Evolutionary conservation across 202 grass and related monocot species (phyloP).

Genomic region (Elaeis oleifera): DNA sequence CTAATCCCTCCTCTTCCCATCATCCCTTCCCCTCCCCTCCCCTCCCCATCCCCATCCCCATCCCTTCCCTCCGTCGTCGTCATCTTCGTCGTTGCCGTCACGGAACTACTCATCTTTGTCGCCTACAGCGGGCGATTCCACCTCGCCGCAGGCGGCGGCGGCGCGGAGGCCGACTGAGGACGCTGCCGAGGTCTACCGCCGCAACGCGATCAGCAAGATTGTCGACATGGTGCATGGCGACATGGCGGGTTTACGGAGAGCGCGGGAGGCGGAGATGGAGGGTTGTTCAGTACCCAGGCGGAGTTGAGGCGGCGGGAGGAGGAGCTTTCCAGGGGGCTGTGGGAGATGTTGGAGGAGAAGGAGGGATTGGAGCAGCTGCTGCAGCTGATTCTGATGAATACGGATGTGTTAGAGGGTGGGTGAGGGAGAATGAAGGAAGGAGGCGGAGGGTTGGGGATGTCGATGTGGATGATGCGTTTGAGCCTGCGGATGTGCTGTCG

Average conservation of each 20-base stretch:
- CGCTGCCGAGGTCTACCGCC: conserved; percentile 66
- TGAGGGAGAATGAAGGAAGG: conserved; percentile 38
- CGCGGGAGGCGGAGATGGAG: conserved; percentile 61
- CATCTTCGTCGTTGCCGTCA: not conserved
- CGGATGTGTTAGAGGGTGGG: conserved; percentile 64
- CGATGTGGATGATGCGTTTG: conserved; percentile 38
- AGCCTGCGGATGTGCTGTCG: conserved; percentile 44
- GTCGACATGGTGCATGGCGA: conserved; percentile 46
- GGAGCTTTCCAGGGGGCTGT: conserved; percentile 37
- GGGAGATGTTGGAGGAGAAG: conserved; percentile 59
- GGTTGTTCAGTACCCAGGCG: conserved; percentile 63
- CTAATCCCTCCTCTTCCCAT: conserved; percentile 8
- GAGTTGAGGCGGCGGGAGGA: conserved; percentile 55
- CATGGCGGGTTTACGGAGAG: conserved; percentile 21
- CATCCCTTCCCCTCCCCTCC: too few relatives aligned
- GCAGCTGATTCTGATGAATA: conserved; percentile 67
- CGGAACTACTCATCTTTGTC: conserved; percentile 1
- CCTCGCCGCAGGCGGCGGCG: conserved; percentile 22
- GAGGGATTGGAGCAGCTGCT: conserved; percentile 75
- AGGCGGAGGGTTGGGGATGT: conserved; percentile 18
- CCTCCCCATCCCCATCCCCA: not conserved
- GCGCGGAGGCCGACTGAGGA: conserved; percentile 35
- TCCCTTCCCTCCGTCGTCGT: not conserved
- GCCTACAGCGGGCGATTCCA: conserved; percentile 12
- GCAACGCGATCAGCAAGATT: conserved; percentile 67